Base-by-base conservation (phyloP, 73 alveolate genomes). In the Paraurostyla sp. region DNA sequence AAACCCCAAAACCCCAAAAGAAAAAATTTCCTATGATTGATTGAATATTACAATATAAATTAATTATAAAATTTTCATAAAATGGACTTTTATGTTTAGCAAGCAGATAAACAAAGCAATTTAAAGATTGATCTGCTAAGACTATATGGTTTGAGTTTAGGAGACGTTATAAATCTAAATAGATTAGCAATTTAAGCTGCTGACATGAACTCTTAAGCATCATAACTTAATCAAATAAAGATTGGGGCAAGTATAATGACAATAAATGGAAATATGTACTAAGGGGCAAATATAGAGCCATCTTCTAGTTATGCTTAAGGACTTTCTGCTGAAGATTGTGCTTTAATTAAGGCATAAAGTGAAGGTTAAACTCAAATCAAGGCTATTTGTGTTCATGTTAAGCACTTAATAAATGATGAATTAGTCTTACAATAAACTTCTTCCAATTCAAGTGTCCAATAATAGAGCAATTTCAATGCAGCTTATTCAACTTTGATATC, bases 221-320 rank as follows among this genome's bases (percentile, higher is more conserved):
- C 80, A 0, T 41, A 30, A n/a, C n/a, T n/a, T 16, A 46, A 57
- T 23, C 78, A 78, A 15, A 76, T 87, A 0, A 87, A 75, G 56
- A 87, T 87, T 23, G 93, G 93, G 4, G 89, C 93, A 54, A 73
- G 88, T 11, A 76, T 87, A 7, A 60, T 87, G 73, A 87, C 93
- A 13, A 63, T 65, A 40, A 59, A 41, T 32, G 82, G 84, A 0
- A 75, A 46, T 33, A 87, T 87, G 65, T 87, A 87, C 65, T 42
- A 60, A 50, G 93, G 93, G 40, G 35, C 85, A 35, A 48, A 75
- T 59, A 75, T 87, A 0, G 93, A 87, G 41, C 62, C 36, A 27
- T 52, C 33, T 4, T 48, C 68, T 30, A 23, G 27, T 43, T 73
- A 45, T 30, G 82, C 63, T 22, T 32, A 73, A 13, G 87, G 93